Evolutionary conservation across 2,329 filamentous ascomycete genomes (phyloP), one percentile per base, ranked within the genome.

Genomic region (Penicillium sp.): DNA sequence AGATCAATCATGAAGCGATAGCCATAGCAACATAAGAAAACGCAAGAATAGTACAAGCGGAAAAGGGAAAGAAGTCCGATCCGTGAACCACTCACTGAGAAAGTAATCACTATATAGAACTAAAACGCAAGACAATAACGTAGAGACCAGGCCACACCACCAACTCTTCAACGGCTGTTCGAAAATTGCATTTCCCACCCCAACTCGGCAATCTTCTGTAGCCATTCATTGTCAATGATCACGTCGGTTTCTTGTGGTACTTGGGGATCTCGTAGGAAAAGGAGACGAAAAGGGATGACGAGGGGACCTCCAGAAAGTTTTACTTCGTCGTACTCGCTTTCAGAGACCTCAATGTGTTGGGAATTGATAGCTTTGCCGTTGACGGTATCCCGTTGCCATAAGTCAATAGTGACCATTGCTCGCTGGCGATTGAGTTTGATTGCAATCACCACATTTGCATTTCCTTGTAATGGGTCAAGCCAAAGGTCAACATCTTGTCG

Each of bases 371-470:
- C 7, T 27, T 2, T 40, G 27, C 45, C 50, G 9, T 48, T 29
- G 3, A 16, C 27, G 5, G 13, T 3, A 22, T 48, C 45, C 45
- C 45, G 18, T 40, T 7, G 7, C 41, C 49, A 45, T 14, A 13
- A 4, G 10, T 53, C 38, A 31, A 50, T 48, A 6, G 14, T 43
- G 14, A 53, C 16, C n/a, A 36, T 8, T 1, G 49, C 9, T 36
- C 41, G 27, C 22, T 13, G 13, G 18, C 48, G 24, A 34, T 21
- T 41, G 31, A 34, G 8, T 42, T 34, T 48, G 40, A 56, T 36
- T 39, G 50, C 40, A 9, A 51, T 31, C 32, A n/a, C 36, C 5
- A 42, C 34, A 43, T 56, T 52, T n/a, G 45, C 53, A n/a, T 56
- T 52, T 9, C 41, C 53, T 43, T 42, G 9, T 1, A 13, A 4